These are phyloP conservation scores for Oxyria digyna DNA, from an alignment of 148 eudicot genomes.

Conservation along the genomic window DNA sequence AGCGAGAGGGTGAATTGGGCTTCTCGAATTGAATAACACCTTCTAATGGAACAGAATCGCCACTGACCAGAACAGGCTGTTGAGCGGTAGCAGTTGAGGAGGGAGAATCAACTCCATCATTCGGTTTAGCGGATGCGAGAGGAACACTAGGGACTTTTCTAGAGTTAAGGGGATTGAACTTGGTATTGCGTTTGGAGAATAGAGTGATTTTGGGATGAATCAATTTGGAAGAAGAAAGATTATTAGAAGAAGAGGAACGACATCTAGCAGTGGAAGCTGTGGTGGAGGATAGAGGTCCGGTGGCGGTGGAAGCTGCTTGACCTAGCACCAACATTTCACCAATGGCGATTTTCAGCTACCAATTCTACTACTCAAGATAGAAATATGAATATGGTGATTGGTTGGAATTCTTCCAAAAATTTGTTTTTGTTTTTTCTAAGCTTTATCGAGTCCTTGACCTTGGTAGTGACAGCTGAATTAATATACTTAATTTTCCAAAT, in stretches of 20 bases:
- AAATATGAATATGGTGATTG: neutral
- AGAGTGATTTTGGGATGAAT: constrained; percentile 23
- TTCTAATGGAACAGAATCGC: constrained; percentile 67
- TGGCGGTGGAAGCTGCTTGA: constrained; percentile 17
- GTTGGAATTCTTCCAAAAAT: neutral
- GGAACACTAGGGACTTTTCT: constrained; percentile 6
- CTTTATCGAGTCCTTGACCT: neutral
- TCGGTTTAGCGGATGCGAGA: constrained; percentile 13
- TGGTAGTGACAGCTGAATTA: no score
- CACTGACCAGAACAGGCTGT: constrained; percentile 36
- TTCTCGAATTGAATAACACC: constrained; percentile 91
- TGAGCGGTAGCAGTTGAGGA: constrained; percentile 11
- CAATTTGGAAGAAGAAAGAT: constrained; percentile 23
- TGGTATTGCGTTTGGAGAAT: constrained; percentile 27
- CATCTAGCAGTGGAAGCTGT: constrained; percentile 9
- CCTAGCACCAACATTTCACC: constrained; percentile 19
- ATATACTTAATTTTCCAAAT: no score
- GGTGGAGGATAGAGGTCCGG: constrained; percentile 5
- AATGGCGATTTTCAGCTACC: neutral
- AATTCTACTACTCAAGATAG: neutral
- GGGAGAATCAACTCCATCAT: constrained; percentile 16
- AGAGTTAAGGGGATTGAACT: constrained; percentile 6
- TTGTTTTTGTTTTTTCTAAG: neutral
- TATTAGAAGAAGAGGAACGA: constrained; percentile 31
- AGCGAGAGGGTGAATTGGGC: constrained; percentile 30